Conservation (phyloP, 495 filamentous ascomycete species). For the Podospora australis region DNA sequence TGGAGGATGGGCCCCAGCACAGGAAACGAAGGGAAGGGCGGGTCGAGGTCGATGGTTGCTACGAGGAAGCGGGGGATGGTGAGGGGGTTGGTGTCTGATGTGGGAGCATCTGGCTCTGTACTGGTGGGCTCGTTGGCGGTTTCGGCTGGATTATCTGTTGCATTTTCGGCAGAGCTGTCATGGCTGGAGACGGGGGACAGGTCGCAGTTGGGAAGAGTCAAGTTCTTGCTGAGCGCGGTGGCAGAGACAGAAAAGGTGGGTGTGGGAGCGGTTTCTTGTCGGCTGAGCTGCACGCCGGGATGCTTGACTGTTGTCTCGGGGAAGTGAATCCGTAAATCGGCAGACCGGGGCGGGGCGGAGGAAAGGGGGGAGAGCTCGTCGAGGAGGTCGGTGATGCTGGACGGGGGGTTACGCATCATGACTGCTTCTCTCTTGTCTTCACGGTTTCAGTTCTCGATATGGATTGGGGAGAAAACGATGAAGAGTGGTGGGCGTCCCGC, state of each 20-base stretch:
- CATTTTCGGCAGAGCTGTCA: background rate
- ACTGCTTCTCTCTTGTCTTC: background rate
- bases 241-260: conserved; percentile 21
- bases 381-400: conserved; percentile 12
- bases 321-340: conserved; percentile 24
- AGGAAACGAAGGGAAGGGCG: conserved; percentile 45
- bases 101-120: background rate
- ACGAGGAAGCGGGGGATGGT: conserved; percentile 35
- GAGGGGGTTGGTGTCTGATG: conserved; percentile 1
- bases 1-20: conserved; percentile 46
- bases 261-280: conserved; percentile 1
- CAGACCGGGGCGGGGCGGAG: conserved; percentile 1
- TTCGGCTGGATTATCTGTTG: background rate
- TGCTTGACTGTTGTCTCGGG: conserved; percentile 13
- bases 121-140: background rate
- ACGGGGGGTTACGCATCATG: conserved; percentile 4
- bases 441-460: background rate
- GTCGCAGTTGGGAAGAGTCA: conserved; percentile 19
- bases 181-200: conserved; percentile 14
- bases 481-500: background rate
- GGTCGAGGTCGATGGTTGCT: conserved; percentile 46
- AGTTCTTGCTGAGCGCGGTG: conserved; percentile 13
- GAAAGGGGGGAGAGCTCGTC: conserved; percentile 9
- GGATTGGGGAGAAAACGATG: background rate
- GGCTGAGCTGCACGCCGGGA: conserved; percentile 15